Evolutionary conservation across 768 basidiomycete species (phyloP), one percentile per base, ranked within the genome.

Genomic region (Leccinum disarticulatum): DNA sequence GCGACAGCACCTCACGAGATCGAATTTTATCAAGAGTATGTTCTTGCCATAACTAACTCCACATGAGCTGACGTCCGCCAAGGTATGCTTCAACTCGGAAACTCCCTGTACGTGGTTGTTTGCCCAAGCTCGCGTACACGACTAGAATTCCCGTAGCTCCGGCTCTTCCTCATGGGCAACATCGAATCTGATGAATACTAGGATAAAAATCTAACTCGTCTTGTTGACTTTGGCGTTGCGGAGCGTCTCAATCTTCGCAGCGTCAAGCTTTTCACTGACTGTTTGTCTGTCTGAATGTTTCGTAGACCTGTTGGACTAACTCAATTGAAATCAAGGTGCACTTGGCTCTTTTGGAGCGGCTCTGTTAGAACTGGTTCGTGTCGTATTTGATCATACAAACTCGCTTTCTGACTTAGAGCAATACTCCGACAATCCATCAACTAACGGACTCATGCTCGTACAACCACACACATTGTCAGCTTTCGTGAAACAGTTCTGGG

Each of bases 321-420:
- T 17, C 57, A 1, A 53, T 17, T 31, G 33, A 5, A 35, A 33
- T 36, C 6, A 55, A 89, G 88, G 95, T 46, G 95, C 95, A 0
- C 81, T 98, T 4, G 93, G 96, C 0, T 92, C 90, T 2, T 92
- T 91, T 81, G 95, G 96, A 7, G 95, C 96, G 0, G 95, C 96
- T 0, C 79, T 98, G 57, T 75, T 91, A 6, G 81, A 87, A 52
- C 91, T 93, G 3, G 71, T 74, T 49, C 48, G 73, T 56, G 31
- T 25, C 9, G 15, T 14, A 4, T 13, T 17, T 3, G 6, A 38
- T 51, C 19, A 4, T 30, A 5, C 8, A 19, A 27, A 55, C 31
- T 30, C 10, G 33, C 7, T 19, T 28, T 28, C 25, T 63, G 36
- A 68, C 11, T 4, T 46, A 13, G n/a, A 48, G 19, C 38, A 73